phyloP scores from a whole-genome alignment of 768 basidiomycete species.

The Lactarius indigo region DNA sequence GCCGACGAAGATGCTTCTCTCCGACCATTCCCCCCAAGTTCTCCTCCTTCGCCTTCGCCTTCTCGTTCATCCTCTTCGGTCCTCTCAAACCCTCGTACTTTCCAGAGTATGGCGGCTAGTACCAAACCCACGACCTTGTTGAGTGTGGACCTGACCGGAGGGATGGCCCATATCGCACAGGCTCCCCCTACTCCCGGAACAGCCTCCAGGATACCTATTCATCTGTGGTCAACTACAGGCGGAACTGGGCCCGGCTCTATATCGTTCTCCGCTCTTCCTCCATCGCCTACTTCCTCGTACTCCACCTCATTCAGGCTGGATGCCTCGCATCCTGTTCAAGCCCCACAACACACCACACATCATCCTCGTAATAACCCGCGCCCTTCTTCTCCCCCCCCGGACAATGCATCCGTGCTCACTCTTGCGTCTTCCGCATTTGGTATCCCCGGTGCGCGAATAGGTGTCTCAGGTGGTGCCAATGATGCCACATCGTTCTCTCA shows the following conservation, averaged over 20 bases:
- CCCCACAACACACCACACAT: conserved; percentile 85
- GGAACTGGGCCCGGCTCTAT: conserved; percentile 56
- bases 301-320: conserved; percentile 36
- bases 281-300: conserved; percentile 42
- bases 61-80: conserved; percentile 82
- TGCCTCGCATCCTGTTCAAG: conserved; percentile 53
- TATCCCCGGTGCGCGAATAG: conserved; percentile 52
- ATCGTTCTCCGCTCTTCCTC: conserved; percentile 69
- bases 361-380: conserved; percentile 96
- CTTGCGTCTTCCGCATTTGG: conserved; percentile 93
- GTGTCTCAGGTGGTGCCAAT: conserved; percentile 29
- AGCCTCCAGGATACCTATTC: conserved; percentile 50
- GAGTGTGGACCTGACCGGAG: conserved; percentile 81
- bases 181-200: conserved; percentile 61
- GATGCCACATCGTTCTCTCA: conserved; percentile 66
- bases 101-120: conserved; percentile 77
- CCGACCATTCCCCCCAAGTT: conserved; percentile 83
- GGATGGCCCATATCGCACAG: conserved; percentile 91
- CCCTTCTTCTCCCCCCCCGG: conserved; percentile 84
- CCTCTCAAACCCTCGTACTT: conserved; percentile 76
- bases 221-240: conserved; percentile 46
- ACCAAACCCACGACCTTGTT: conserved; percentile 94
- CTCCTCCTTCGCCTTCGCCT: conserved; percentile 82
- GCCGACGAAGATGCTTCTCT: conserved; percentile 95
- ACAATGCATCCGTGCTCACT: conserved; percentile 90